Conservation (phyloP, 768 basidiomycete species). For the Leucocoprinus birnbaumii region DNA sequence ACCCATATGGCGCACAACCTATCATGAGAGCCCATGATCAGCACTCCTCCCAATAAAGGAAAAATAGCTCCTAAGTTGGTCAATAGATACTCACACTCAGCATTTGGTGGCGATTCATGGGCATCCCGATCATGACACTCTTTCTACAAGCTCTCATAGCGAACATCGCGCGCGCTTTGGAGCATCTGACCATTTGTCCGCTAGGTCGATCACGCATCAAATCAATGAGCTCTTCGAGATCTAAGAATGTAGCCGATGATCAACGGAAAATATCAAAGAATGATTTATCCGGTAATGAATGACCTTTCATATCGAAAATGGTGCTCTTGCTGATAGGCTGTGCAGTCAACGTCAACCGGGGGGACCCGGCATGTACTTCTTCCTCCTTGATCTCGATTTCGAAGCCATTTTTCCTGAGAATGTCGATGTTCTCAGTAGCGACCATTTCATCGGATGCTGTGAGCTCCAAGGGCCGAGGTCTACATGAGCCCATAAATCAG, state of each 20-base stretch:
- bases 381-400: slow-evolving; percentile 60
- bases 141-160: slow-evolving; percentile 94
- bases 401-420: slow-evolving; percentile 86
- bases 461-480: slow-evolving; percentile 75
- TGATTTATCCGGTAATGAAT: slow-evolving; percentile 9
- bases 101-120: slow-evolving; percentile 81
- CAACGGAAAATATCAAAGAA: neutral
- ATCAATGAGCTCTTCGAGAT: slow-evolving; percentile 90
- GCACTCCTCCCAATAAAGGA: neutral
- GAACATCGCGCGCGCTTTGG: slow-evolving; percentile 94
- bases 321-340: slow-evolving; percentile 93
- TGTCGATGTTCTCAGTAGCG: slow-evolving; percentile 82
- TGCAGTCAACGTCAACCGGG: slow-evolving; percentile 64
- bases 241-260: slow-evolving; percentile 34
- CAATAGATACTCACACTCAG: slow-evolving; percentile 58
- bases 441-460: slow-evolving; percentile 89
- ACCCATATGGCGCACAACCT: slow-evolving; percentile 82
- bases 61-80: neutral
- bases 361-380: slow-evolving; percentile 28
- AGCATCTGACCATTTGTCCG: slow-evolving; percentile 87
- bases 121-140: slow-evolving; percentile 94
- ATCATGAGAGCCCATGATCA: slow-evolving; percentile 10
- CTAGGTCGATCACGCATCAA: slow-evolving; percentile 74
- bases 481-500: slow-evolving; percentile 25
- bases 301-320: slow-evolving; percentile 86